Conservation (phyloP, 108 stramenopile species). For the Nitzschia inconspicua region DNA sequence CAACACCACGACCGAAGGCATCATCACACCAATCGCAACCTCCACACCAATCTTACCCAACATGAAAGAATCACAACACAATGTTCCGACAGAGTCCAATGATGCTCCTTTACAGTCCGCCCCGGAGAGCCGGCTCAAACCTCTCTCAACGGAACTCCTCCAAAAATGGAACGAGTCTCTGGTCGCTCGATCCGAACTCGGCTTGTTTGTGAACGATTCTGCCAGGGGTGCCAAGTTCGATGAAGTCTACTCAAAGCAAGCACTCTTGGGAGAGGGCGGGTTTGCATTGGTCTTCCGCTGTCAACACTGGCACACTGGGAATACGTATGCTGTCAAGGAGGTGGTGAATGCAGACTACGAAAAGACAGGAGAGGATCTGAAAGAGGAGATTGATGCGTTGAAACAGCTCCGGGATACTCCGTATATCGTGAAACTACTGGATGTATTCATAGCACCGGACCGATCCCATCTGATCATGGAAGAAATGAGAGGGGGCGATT, state of each 20-base stretch:
- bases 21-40: too few species aligned
- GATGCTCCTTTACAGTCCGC: neutral
- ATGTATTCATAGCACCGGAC: conserved; percentile 52
- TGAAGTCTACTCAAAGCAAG: conserved; percentile 29
- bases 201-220: conserved; percentile 26
- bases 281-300: conserved; percentile 25
- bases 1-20: too few species aligned
- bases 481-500: conserved; percentile 76
- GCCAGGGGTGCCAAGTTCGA: conserved; percentile 19
- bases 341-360: conserved; percentile 16
- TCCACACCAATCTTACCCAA: too few species aligned
- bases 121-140: neutral
- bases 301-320: conserved; percentile 6
- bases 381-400: conserved; percentile 24
- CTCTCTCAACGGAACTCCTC: conserved; percentile 8
- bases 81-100: neutral
- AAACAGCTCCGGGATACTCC: conserved; percentile 22
- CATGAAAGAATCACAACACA: neutral
- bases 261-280: conserved; percentile 23
- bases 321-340: conserved; percentile 32
- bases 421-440: conserved; percentile 61
- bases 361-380: conserved; percentile 8
- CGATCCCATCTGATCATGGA: conserved; percentile 67
- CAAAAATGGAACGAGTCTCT: conserved; percentile 4
- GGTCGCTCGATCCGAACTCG: conserved; percentile 19